Evolutionary conservation across 768 basidiomycete genomes (phyloP).

Genomic region (Pulveroboletus sp.): DNA sequence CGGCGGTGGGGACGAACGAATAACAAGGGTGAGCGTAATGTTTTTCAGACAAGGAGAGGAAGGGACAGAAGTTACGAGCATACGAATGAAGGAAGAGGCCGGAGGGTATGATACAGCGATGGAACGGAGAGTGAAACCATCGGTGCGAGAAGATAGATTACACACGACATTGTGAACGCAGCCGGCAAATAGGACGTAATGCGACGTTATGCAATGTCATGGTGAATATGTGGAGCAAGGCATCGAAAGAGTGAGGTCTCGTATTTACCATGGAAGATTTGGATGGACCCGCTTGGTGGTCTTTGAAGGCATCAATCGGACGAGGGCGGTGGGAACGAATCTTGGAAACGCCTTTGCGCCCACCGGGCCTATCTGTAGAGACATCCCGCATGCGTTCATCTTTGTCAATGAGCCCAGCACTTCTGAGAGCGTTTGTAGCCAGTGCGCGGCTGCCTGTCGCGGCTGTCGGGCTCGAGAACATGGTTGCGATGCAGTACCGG

Average conservation of each 20-base stretch:
- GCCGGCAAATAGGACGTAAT: constrained; percentile 10
- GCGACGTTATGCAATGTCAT: constrained; percentile 22
- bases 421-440: constrained; percentile 58
- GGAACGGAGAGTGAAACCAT: constrained; percentile 10
- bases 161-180: constrained; percentile 15
- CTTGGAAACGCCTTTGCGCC: constrained; percentile 65
- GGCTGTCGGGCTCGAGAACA: constrained; percentile 61
- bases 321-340: constrained; percentile 56
- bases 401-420: constrained; percentile 71
- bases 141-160: constrained; percentile 12
- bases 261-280: constrained; percentile 68
- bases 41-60: constrained; percentile 14
- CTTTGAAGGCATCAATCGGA: constrained; percentile 54
- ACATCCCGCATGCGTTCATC: constrained; percentile 73
- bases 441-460: constrained; percentile 54
- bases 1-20: constrained; percentile 29
- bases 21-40: constrained; percentile 36
- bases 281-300: constrained; percentile 41
- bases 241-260: constrained; percentile 30
- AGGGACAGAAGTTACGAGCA: constrained; percentile 5
- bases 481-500: constrained; percentile 16
- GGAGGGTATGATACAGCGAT: constrained; percentile 9
- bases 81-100: constrained; percentile 6
- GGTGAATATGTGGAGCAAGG: constrained; percentile 26
- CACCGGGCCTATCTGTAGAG: constrained; percentile 59